phyloP scores from a whole-genome alignment of 2,329 filamentous ascomycete species.

The Byssochlamys sp. region DNA sequence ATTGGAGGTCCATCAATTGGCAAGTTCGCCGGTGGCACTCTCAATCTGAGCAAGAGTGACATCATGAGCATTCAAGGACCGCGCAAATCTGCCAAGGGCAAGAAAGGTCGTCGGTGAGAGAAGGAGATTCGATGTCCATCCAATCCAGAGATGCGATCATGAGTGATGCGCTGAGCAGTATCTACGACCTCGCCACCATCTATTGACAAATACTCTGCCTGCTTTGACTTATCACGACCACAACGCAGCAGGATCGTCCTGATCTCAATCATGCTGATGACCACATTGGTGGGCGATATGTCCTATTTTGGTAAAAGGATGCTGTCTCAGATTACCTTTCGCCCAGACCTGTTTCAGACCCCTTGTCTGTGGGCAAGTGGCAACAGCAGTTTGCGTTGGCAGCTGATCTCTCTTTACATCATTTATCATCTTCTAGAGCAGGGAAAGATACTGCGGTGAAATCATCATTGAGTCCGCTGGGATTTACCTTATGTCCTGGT shows the following conservation, averaged over 20 bases:
- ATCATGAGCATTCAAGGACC: constrained; percentile 58
- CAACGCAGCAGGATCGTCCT: background rate
- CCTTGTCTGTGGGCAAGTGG: background rate
- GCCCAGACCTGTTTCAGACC: background rate
- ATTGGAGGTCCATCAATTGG: constrained; percentile 73
- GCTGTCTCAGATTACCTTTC: background rate
- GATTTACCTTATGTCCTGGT: background rate
- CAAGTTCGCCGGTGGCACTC: constrained; percentile 65
- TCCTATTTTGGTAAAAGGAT: background rate
- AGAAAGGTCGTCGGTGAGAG: constrained; percentile 21
- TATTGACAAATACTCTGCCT: background rate
- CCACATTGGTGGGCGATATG: background rate
- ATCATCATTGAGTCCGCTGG: background rate
- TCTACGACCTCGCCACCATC: background rate
- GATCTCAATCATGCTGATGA: background rate
- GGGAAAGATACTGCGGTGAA: background rate
- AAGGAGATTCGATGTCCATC: background rate
- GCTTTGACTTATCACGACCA: background rate
- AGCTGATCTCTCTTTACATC: background rate
- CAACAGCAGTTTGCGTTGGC: background rate
- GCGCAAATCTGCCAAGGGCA: constrained; percentile 26
- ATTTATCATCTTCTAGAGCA: background rate
- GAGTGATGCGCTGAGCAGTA: background rate
- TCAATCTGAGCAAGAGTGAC: constrained; percentile 70
- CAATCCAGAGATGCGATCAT: background rate